These are phyloP conservation scores for Cystobasidium sp. DNA, from an alignment of 1,284 basidiomycete species.

Conservation along the genomic window DNA sequence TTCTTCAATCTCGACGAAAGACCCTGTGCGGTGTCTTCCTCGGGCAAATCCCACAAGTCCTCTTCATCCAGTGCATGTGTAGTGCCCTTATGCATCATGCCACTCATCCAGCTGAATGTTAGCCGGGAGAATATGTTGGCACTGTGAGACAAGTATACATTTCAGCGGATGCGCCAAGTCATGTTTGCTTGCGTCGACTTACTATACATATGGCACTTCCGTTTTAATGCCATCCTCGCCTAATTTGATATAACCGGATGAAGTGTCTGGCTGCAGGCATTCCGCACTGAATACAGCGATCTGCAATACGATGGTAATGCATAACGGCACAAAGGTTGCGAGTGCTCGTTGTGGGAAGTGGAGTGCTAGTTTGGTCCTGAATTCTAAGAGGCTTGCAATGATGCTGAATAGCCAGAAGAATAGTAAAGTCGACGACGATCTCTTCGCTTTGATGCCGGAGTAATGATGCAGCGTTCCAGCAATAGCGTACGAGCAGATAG, in stretches of 20 bases:
- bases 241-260: slow-evolving; percentile 55
- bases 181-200: slow-evolving; percentile 1
- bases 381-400: slow-evolving; percentile 64
- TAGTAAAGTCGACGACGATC: slow-evolving; percentile 75
- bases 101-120: slow-evolving; percentile 79
- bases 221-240: slow-evolving; percentile 42
- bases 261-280: slow-evolving; percentile 70
- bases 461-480: slow-evolving; percentile 36
- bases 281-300: slow-evolving; percentile 70
- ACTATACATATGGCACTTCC: slow-evolving; percentile 40
- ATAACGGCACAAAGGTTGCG: slow-evolving; percentile 62
- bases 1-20: slow-evolving; percentile 68
- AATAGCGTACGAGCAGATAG: slow-evolving; percentile 56
- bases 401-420: slow-evolving; percentile 82
- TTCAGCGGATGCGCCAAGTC: slow-evolving; percentile 44
- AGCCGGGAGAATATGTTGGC: slow-evolving; percentile 74
- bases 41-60: slow-evolving; percentile 58
- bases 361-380: slow-evolving; percentile 64
- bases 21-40: slow-evolving; percentile 72
- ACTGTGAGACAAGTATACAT: slow-evolving; percentile 54
- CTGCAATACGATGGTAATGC: slow-evolving; percentile 62
- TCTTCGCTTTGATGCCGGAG: slow-evolving; percentile 77
- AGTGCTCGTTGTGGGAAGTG: slow-evolving; percentile 54
- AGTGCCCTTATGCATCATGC: slow-evolving; percentile 60
- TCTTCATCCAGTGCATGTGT: slow-evolving; percentile 56